Evolutionary conservation across 2,329 filamentous ascomycete species (phyloP).

Genomic region (Colletotrichum somersetense): DNA sequence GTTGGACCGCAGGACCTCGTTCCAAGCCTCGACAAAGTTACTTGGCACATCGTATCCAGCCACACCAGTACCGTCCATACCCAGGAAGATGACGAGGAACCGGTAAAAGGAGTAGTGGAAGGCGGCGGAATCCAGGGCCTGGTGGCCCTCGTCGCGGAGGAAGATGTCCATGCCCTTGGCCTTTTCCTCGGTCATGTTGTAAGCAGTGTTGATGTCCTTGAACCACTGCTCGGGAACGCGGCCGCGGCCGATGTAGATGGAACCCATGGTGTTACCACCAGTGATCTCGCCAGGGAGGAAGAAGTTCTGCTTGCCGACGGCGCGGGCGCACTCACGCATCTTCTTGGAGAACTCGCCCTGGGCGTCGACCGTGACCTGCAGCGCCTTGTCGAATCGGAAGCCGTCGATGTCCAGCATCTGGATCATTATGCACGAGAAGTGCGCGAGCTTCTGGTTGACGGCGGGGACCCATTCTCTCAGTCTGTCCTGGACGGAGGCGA

Average conservation of each 20-base stretch:
- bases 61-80: slow-evolving; percentile 51
- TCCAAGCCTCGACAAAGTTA: slow-evolving; percentile 64
- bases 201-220: slow-evolving; percentile 42
- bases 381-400: slow-evolving; percentile 76
- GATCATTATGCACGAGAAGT: slow-evolving; percentile 74
- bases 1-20: slow-evolving; percentile 67
- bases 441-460: slow-evolving; percentile 68
- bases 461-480: slow-evolving; percentile 72
- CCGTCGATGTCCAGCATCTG: slow-evolving; percentile 73
- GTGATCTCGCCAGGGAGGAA: slow-evolving; percentile 75
- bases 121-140: slow-evolving; percentile 59
- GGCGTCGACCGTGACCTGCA: slow-evolving; percentile 73
- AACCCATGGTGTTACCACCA: slow-evolving; percentile 71
- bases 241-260: slow-evolving; percentile 72
- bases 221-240: slow-evolving; percentile 55
- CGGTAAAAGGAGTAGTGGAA: slow-evolving; percentile 55
- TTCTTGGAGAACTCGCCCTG: slow-evolving; percentile 68
- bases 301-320: slow-evolving; percentile 71
- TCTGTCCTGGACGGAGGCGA: slow-evolving; percentile 76
- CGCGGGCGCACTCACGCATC: slow-evolving; percentile 68
- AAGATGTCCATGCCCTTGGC: slow-evolving; percentile 50
- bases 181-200: slow-evolving; percentile 40
- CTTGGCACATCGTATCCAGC: slow-evolving; percentile 49
- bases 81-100: slow-evolving; percentile 49
- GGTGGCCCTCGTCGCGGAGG: slow-evolving; percentile 68